Evolutionary conservation across 1,284 basidiomycete genomes (phyloP), one percentile per base, ranked within the genome.

Genomic region (Malassezia brasiliensis): DNA sequence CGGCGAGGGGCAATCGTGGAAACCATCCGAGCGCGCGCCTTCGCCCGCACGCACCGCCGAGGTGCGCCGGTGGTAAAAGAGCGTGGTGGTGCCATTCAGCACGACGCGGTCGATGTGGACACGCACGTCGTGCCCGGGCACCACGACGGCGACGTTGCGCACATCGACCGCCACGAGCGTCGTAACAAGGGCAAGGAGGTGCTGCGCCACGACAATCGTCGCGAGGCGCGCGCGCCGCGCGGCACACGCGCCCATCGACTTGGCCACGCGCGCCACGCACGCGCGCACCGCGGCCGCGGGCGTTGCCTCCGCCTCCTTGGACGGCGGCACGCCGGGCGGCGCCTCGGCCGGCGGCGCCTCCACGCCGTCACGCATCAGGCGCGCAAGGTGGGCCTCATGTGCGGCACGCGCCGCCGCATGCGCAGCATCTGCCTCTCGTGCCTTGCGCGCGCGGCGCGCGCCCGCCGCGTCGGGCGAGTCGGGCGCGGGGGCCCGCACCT

Each of bases 151-250:
- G 39, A 66, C 50, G 17, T 64, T 56, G 30, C 62, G 61, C 10
- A 73, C 48, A 28, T 72, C 62, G 50, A 74, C 44, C 9, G 66
- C 69, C 38, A 74, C 48, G 30, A 74, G 36, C 25, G 38, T 38
- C 19, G 35, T 38, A 9, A 35, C 25, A 1, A 48, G 47, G 19
- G 47, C 19, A 11, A 38, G 4, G 3, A 20, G 15, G 25, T 34
- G 22, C 30, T 40, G 35, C 31, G 37, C 36, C 14, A 40, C 14
- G 8, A 49, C 36, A 28, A 14, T 17, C 0, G 36, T 20, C 17
- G 17, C 17, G 14, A 17, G 15, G 12, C 30, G 40, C 14, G 19
- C 10, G 30, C 20, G 30, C 39, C 20, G 47, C 25, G 12, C 25
- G 14, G 30, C 35, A n/a, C 36, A 7, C 47, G 44, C 44, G 30